Percentiles rank a stretch among this genome's conserved stretches.
phyloP scores from a whole-genome alignment of 768 basidiomycete species.

The Kwoniella shandongensis region DNA sequence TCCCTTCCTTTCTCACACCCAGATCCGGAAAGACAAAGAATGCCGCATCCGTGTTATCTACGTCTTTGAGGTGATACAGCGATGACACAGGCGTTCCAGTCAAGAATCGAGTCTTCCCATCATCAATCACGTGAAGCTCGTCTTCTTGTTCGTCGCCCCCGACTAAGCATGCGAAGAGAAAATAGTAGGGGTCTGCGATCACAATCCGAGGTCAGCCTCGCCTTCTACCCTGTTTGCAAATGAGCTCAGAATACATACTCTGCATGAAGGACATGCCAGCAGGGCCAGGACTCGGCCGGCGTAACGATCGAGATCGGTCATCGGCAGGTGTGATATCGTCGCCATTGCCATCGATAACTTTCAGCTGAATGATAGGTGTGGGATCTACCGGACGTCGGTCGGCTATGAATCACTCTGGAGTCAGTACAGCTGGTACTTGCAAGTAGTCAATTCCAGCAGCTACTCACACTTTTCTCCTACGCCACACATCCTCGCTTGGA shows the following conservation, averaged over 20 bases:
- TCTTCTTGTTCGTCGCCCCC: constrained; percentile 72
- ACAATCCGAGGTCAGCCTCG: neutral
- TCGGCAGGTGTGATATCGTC: constrained; percentile 25
- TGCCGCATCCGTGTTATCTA: constrained; percentile 67
- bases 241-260: constrained; percentile 35
- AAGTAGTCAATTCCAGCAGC: neutral
- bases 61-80: constrained; percentile 82
- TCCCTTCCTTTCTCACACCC: constrained; percentile 86
- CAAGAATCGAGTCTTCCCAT: constrained; percentile 86
- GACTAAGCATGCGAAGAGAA: constrained; percentile 88
- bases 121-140: constrained; percentile 86
- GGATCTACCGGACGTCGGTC: constrained; percentile 97
- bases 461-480: constrained; percentile 65
- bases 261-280: constrained; percentile 47
- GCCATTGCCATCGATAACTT: constrained; percentile 66
- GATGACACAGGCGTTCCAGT: constrained; percentile 76
- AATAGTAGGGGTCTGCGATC: constrained; percentile 72
- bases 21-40: constrained; percentile 97
- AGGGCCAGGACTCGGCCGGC: constrained; percentile 23
- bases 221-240: constrained; percentile 16
- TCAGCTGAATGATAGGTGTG: constrained; percentile 92
- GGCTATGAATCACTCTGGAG: constrained; percentile 57
- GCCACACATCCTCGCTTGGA: constrained; percentile 61
- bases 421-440: neutral
- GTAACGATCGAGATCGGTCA: constrained; percentile 13